These are phyloP conservation scores for Nannizziopsis barbatae DNA, from an alignment of 2,329 filamentous ascomycete genomes.

Conservation along the genomic window DNA sequence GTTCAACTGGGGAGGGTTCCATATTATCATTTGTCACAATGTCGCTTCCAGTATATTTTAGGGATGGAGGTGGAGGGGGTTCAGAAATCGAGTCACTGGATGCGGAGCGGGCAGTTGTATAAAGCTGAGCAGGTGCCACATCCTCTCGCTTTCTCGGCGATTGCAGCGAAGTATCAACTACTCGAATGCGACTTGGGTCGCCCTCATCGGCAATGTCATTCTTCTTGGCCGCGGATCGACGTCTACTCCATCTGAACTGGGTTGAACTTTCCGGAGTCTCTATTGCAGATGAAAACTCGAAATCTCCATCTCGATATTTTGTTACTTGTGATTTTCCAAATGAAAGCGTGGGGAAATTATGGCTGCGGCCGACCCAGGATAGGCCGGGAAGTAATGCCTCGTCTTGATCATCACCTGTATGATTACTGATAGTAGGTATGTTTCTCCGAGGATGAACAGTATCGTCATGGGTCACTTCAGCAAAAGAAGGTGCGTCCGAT, in stretches of 20 bases:
- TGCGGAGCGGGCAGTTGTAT: background rate
- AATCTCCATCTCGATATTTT: slow-evolving; percentile 15
- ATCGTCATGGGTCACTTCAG: slow-evolving; percentile 17
- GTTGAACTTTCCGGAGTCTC: slow-evolving; percentile 16
- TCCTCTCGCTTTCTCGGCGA: background rate
- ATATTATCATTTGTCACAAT: slow-evolving; percentile 3
- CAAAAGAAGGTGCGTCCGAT: slow-evolving; percentile 20
- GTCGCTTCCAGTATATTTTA: slow-evolving; percentile 6
- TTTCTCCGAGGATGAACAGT: slow-evolving; percentile 16
- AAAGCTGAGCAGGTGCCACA: background rate
- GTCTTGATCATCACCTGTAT: slow-evolving; percentile 18
- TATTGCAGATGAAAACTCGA: slow-evolving; percentile 15
- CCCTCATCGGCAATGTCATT: too few relatives aligned
- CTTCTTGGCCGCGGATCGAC: too few relatives aligned
- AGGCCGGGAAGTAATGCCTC: slow-evolving; percentile 22
- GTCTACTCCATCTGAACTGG: slow-evolving; percentile 10
- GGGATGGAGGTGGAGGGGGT: slow-evolving; percentile 5
- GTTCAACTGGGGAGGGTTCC: background rate
- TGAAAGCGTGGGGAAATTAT: slow-evolving; percentile 17
- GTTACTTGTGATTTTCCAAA: slow-evolving; percentile 15
- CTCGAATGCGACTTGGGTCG: background rate
- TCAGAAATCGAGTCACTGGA: slow-evolving; percentile 6
- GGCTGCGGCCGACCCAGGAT: slow-evolving; percentile 23
- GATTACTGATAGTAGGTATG: slow-evolving; percentile 23
- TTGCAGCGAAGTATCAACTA: background rate